Evolutionary conservation across 495 filamentous ascomycete genomes (phyloP).

Genomic region (Barbatosphaeria neglecta): DNA sequence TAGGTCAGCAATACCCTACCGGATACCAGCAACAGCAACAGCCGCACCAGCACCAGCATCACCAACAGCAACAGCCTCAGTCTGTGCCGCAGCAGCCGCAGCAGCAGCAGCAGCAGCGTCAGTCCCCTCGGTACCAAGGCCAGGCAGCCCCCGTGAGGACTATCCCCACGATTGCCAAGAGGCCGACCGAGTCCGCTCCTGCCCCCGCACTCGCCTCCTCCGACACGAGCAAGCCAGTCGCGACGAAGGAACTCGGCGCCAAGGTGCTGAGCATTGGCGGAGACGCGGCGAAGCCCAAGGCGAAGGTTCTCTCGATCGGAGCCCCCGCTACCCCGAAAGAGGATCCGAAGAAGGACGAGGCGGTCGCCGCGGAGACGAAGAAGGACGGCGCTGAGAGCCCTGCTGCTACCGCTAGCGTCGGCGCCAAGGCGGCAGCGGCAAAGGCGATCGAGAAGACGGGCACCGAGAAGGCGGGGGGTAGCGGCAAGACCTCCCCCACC

Average conservation of each 20-base stretch:
- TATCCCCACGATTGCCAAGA: slow-evolving; percentile 58
- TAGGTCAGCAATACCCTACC: slow-evolving; percentile 27
- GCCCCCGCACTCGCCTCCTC: slow-evolving; percentile 22
- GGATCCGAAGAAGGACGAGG: slow-evolving; percentile 38
- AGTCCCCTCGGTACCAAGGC: slow-evolving; percentile 25
- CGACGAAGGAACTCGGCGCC: slow-evolving; percentile 31
- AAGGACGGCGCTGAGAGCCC: slow-evolving; percentile 32
- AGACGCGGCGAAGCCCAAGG: slow-evolving; percentile 42
- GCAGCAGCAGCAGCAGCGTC: slow-evolving; percentile 44
- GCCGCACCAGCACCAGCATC: slow-evolving; percentile 41
- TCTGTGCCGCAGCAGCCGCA: slow-evolving; percentile 30
- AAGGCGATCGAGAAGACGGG: slow-evolving; percentile 81
- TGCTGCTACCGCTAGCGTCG: too few species aligned
- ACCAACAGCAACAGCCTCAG: slow-evolving; percentile 42
- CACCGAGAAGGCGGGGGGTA: slow-evolving; percentile 58
- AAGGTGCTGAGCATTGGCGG: slow-evolving; percentile 61
- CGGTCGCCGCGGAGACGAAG: slow-evolving; percentile 25
- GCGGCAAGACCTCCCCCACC: slow-evolving; percentile 62
- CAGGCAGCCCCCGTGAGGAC: slow-evolving; percentile 16
- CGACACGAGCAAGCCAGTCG: slow-evolving; percentile 33
- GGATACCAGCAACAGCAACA: slow-evolving; percentile 22
- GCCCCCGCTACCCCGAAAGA: slow-evolving; percentile 27
- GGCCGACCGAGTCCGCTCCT: slow-evolving; percentile 30
- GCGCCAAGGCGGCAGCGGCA: slow-evolving; percentile 42
- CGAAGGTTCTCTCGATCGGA: slow-evolving; percentile 51